phyloP scores from a whole-genome alignment of 2,329 filamentous ascomycete species.

The Dactylellina drechsleri region DNA sequence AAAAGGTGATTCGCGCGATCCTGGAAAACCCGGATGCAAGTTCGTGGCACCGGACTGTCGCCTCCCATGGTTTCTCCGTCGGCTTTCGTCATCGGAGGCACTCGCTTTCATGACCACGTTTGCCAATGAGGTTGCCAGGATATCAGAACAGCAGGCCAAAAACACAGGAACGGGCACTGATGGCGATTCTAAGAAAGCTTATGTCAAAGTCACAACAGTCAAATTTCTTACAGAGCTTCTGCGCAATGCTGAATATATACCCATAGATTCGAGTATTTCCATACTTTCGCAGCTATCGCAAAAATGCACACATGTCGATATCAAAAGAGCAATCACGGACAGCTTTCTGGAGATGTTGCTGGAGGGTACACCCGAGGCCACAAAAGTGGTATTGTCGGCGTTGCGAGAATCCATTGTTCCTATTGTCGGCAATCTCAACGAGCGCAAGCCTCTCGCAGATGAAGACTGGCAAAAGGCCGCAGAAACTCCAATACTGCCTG shows the following conservation, averaged over 20 bases:
- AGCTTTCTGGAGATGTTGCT: constrained; percentile 5
- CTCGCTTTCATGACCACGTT: not conserved
- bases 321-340: constrained; percentile 8
- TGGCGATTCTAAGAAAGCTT: not conserved
- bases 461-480: not conserved
- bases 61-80: not conserved
- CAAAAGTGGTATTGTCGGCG: not conserved
- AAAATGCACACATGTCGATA: constrained; percentile 14
- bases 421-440: constrained; percentile 18
- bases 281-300: not conserved
- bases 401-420: constrained; percentile 11
- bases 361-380: not conserved
- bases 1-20: not conserved
- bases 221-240: constrained; percentile 17
- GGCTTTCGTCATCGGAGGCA: constrained; percentile 1
- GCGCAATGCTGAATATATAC: not conserved
- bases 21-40: constrained; percentile 18
- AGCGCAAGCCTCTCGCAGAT: constrained; percentile 1
- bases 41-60: constrained; percentile 10
- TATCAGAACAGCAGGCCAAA: constrained; percentile 10
- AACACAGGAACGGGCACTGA: not conserved
- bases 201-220: constrained; percentile 30
- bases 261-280: constrained; percentile 4
- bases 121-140: not conserved
- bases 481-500: not conserved